Evolutionary conservation across 768 basidiomycete genomes (phyloP).

Genomic region (Coprinopsis cinerea): DNA sequence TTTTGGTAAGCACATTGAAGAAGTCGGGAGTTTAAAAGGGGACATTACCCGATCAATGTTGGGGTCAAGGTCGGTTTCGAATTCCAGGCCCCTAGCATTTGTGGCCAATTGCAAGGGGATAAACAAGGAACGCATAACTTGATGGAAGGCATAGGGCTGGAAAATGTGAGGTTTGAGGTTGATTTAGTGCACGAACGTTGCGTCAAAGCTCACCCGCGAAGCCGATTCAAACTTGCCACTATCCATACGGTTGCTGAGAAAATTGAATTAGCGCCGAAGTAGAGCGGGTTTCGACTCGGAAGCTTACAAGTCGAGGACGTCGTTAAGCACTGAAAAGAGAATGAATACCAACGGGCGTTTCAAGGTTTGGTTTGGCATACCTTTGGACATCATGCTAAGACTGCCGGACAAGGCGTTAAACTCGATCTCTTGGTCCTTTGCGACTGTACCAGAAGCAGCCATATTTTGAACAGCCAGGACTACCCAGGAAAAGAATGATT

Average conservation of each 20-base stretch:
- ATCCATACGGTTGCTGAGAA: conserved; percentile 72
- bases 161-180: too few species aligned
- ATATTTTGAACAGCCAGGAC: conserved; percentile 90
- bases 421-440: conserved; percentile 77
- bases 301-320: conserved; percentile 73
- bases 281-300: conserved; percentile 2
- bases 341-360: conserved; percentile 6
- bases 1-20: background rate
- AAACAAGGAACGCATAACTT: conserved; percentile 69
- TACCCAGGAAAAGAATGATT: conserved; percentile 13
- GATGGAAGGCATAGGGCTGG: conserved; percentile 71
- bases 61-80: conserved; percentile 64
- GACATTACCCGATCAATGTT: conserved; percentile 59
- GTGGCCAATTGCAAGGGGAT: conserved; percentile 64
- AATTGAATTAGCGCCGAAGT: background rate
- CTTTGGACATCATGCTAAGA: conserved; percentile 86
- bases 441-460: conserved; percentile 70
- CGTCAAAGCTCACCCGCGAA: conserved; percentile 39
- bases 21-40: background rate
- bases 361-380: conserved; percentile 33
- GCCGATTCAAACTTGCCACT: conserved; percentile 77
- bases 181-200: too few species aligned
- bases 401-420: conserved; percentile 81
- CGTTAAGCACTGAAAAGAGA: conserved; percentile 59
- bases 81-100: conserved; percentile 57